Conservation (phyloP, 2,329 filamentous ascomycete genomes). For the Emergomyces orientalis region DNA sequence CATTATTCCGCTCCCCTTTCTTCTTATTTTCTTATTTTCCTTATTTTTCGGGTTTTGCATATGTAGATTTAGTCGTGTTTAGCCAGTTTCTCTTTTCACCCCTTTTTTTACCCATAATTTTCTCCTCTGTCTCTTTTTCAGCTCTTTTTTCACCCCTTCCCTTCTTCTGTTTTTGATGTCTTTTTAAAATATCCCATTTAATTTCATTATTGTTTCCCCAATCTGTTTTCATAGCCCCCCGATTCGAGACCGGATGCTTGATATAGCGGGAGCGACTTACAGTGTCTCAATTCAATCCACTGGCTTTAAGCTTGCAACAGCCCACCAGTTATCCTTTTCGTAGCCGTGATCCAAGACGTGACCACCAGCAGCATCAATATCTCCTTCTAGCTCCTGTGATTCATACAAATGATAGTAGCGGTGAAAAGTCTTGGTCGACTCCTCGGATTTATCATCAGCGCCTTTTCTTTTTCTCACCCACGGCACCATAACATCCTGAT, state of each 20-base stretch:
- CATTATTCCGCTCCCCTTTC: not conserved
- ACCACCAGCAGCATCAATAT: constrained; percentile 66
- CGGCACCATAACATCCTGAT: constrained; percentile 89
- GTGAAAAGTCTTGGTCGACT: constrained; percentile 54
- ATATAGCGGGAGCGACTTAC: constrained; percentile 1
- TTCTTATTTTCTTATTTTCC: not conserved
- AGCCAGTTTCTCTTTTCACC: constrained; percentile 11
- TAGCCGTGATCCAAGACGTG: constrained; percentile 71
- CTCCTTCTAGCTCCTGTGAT: constrained; percentile 74
- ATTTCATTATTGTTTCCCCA: constrained; percentile 6
- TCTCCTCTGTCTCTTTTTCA: constrained; percentile 1
- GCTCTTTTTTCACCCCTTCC: constrained; percentile 12
- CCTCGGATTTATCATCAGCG: constrained; percentile 20
- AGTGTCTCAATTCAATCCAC: constrained; percentile 6
- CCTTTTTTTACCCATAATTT: not conserved
- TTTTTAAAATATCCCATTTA: constrained; percentile 7
- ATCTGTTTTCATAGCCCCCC: constrained; percentile 10
- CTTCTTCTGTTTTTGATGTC: constrained; percentile 8
- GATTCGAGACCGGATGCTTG: constrained; percentile 4
- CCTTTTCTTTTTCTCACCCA: constrained; percentile 61
- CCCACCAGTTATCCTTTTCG: constrained; percentile 99
- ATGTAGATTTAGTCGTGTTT: constrained; percentile 9
- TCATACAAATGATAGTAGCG: constrained; percentile 92
- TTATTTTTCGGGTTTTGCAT: constrained; percentile 23
- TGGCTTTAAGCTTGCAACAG: constrained; percentile 45